These are phyloP conservation scores for Tieghemostelium lacteum DNA, from an alignment of 78 protist genomes.

Conservation along the genomic window DNA sequence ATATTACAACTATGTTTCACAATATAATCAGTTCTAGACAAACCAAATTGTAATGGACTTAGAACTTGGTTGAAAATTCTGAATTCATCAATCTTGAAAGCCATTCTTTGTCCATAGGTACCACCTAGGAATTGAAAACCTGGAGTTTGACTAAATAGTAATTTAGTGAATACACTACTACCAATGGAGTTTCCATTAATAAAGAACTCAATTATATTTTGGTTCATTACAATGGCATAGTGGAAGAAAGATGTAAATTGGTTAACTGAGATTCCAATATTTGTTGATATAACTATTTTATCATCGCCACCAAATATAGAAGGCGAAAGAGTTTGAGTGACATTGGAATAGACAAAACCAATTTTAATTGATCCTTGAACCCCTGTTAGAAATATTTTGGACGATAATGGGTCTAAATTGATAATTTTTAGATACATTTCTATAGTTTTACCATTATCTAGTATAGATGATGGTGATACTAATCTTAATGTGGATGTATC, in stretches of 20 bases:
- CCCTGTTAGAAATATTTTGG: not conserved
- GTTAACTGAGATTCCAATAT: not conserved
- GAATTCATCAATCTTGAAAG: conserved; percentile 9
- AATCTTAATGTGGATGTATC: not conserved
- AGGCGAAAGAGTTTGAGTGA: not conserved
- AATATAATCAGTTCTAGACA: not conserved
- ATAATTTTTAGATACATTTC: conserved; percentile 20
- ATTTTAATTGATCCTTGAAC: not conserved
- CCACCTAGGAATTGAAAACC: conserved; percentile 19
- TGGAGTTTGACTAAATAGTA: not conserved
- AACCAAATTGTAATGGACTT: conserved; percentile 9
- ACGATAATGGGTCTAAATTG: not conserved
- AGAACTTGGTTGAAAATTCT: not conserved
- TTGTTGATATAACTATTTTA: not conserved
- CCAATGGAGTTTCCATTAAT: not conserved
- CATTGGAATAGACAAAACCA: not conserved
- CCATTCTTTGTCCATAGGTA: not conserved
- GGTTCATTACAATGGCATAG: conserved; percentile 14
- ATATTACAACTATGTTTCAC: not conserved
- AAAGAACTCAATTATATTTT: not conserved
- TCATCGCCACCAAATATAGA: not conserved
- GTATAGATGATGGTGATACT: not conserved
- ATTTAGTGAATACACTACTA: not conserved
- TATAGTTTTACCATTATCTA: not conserved
- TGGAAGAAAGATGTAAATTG: conserved; percentile 8